A percentile compares a stretch with the other conserved stretches of the same genome.
phyloP scores from a whole-genome alignment of 2,329 filamentous ascomycete genomes.

The Alternaria solani region DNA sequence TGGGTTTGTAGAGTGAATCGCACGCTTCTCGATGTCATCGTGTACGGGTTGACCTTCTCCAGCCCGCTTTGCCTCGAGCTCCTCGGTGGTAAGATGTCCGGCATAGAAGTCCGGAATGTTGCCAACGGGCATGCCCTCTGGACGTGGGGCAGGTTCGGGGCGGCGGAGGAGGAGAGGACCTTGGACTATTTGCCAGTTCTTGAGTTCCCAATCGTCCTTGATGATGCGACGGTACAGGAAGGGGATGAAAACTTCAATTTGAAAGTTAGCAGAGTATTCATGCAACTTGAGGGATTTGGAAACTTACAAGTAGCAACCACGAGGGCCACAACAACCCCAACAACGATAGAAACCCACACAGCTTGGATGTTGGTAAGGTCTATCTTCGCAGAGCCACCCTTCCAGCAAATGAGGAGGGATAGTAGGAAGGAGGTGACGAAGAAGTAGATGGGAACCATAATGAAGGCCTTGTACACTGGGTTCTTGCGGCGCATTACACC shows the following conservation, averaged over 20 bases:
- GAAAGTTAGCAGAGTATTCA: neutral
- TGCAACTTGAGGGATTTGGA: no score
- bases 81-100: constrained; percentile 63
- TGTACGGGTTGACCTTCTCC: constrained; percentile 20
- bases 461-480: constrained; percentile 59
- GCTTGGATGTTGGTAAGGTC: constrained; percentile 60
- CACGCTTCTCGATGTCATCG: constrained; percentile 41
- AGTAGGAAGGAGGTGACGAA: constrained; percentile 63
- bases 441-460: constrained; percentile 65
- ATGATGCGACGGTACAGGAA: constrained; percentile 67
- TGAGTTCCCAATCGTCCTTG: constrained; percentile 68
- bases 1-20: constrained; percentile 10
- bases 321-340: constrained; percentile 60
- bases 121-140: constrained; percentile 50
- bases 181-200: constrained; percentile 61
- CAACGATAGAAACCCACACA: constrained; percentile 63
- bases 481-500: constrained; percentile 63
- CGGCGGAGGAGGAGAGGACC: constrained; percentile 63
- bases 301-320: constrained; percentile 55
- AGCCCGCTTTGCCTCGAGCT: constrained; percentile 53
- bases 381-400: constrained; percentile 56
- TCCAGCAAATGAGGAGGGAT: constrained; percentile 55
- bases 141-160: constrained; percentile 50
- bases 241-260: constrained; percentile 60
- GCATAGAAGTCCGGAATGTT: constrained; percentile 64